Evolutionary conservation across 202 grass and related monocot species (phyloP).

Genomic region (Eragrostis tef): DNA sequence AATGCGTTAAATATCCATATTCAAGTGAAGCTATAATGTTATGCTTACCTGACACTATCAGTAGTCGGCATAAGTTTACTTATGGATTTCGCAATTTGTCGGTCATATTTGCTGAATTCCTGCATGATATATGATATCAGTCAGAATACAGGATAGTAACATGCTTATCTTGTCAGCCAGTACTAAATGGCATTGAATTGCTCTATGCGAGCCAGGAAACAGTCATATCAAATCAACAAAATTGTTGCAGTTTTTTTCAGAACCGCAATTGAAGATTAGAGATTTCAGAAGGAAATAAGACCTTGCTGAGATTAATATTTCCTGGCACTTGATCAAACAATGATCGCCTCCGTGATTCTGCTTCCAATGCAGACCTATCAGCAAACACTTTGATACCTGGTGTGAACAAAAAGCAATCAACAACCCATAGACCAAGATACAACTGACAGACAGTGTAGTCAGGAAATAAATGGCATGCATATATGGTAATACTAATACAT

Average conservation of each 20-base stretch:
- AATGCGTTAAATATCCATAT: conserved; percentile 14
- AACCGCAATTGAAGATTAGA: conserved; percentile 32
- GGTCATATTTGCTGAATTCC: conserved; percentile 73
- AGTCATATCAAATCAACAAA: conserved; percentile 36
- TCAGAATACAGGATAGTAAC: conserved; percentile 29
- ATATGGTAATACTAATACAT: not conserved
- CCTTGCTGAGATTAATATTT: conserved; percentile 66
- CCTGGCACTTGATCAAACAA: conserved; percentile 70
- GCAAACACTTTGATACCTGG: conserved; percentile 79
- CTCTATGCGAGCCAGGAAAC: not conserved
- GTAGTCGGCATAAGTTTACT: conserved; percentile 72
- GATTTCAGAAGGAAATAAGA: conserved; percentile 41
- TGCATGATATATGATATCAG: conserved; percentile 46
- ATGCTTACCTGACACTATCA: conserved; percentile 79
- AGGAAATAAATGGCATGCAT: not conserved
- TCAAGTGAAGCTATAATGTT: not conserved
- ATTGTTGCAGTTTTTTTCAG: conserved; percentile 15
- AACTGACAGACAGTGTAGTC: conserved; percentile 1
- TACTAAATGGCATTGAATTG: not conserved
- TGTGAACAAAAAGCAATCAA: conserved; percentile 29
- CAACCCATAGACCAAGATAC: conserved; percentile 9
- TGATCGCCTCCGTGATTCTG: conserved; percentile 62
- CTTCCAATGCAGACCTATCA: conserved; percentile 67
- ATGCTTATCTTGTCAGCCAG: conserved; percentile 17
- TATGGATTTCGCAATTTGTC: conserved; percentile 73